Percentiles rank a stretch among this genome's conserved stretches.
phyloP scores from a whole-genome alignment of 148 eudicot genomes.

The Heliamphora exappendiculata region DNA sequence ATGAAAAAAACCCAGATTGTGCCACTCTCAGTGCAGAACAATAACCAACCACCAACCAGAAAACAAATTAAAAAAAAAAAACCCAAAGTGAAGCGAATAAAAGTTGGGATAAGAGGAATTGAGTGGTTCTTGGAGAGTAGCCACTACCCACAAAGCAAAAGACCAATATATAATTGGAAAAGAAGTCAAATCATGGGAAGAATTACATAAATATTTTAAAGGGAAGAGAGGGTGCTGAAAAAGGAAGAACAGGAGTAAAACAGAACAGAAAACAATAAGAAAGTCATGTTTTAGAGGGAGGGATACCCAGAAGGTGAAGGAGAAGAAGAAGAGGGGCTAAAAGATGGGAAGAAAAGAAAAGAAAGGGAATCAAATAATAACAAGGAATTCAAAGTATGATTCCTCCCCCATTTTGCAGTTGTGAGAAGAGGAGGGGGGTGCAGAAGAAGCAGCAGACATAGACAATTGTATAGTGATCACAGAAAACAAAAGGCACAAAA shows the following conservation, averaged over 20 bases:
- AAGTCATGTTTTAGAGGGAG: constrained; percentile 26
- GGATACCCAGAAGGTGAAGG: constrained; percentile 5
- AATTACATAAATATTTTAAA: constrained; percentile 14
- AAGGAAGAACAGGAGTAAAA: constrained; percentile 28
- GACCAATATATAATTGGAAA: constrained; percentile 11
- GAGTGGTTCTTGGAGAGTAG: constrained; percentile 28
- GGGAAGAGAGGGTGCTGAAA: constrained; percentile 19
- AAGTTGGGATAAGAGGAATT: constrained; percentile 13
- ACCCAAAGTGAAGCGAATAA: constrained; percentile 1
- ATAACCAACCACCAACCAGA: constrained; percentile 15
- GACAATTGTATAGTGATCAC: constrained; percentile 54
- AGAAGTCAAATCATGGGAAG: constrained; percentile 40
- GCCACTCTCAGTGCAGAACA: constrained; percentile 10
- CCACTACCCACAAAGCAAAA: constrained; percentile 24
- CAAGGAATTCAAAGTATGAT: constrained; percentile 49
- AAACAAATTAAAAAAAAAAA: too few species aligned
- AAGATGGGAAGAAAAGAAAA: constrained; percentile 28
- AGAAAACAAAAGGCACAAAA: constrained; percentile 45
- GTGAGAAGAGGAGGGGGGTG: constrained; percentile 35
- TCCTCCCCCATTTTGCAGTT: constrained; percentile 56
- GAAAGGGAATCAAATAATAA: constrained; percentile 28
- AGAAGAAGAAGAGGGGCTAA: constrained; percentile 16
- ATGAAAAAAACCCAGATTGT: constrained; percentile 30
- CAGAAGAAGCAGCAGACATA: constrained; percentile 46
- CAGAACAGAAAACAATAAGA: constrained; percentile 7